Percentiles rank a stretch among this genome's conserved stretches.
Evolutionary conservation across 495 filamentous ascomycete species (phyloP).

Genomic region (Penicillium cinerascens): DNA sequence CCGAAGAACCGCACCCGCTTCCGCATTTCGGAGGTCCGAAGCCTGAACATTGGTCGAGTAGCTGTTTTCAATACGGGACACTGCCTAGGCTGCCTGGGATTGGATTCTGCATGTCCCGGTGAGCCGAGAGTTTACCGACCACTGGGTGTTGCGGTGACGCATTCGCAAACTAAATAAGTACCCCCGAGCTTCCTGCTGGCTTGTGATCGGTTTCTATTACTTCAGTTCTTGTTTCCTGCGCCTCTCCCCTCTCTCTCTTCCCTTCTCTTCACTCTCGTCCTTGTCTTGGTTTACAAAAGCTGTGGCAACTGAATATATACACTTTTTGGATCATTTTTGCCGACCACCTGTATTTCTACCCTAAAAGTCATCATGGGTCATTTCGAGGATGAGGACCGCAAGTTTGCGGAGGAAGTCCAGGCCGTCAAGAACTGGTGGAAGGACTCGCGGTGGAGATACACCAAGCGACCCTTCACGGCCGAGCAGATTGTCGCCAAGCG

Average conservation of each 20-base stretch:
- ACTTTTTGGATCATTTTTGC: not conserved
- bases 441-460: constrained; percentile 86
- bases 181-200: constrained; percentile 30
- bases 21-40: constrained; percentile 29
- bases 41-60: constrained; percentile 24
- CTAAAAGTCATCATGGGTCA: constrained; percentile 41
- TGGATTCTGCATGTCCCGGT: constrained; percentile 32
- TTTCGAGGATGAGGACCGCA: constrained; percentile 71
- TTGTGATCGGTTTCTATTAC: constrained; percentile 33
- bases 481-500: constrained; percentile 96
- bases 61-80: not conserved
- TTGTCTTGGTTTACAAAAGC: constrained; percentile 2
- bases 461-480: constrained; percentile 87
- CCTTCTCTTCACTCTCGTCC: constrained; percentile 2
- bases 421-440: constrained; percentile 93
- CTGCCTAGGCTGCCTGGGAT: constrained; percentile 20
- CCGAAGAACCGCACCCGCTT: constrained; percentile 36
- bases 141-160: constrained; percentile 27
- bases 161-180: constrained; percentile 34
- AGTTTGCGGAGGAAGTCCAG: constrained; percentile 75
- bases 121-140: constrained; percentile 47
- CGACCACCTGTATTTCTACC: constrained; percentile 2
- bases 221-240: constrained; percentile 3
- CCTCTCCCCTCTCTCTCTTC: constrained; percentile 1
- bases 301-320: constrained; percentile 11